Base-by-base conservation (phyloP, 108 stramenopile species). In the Craspedostauros australis region DNA sequence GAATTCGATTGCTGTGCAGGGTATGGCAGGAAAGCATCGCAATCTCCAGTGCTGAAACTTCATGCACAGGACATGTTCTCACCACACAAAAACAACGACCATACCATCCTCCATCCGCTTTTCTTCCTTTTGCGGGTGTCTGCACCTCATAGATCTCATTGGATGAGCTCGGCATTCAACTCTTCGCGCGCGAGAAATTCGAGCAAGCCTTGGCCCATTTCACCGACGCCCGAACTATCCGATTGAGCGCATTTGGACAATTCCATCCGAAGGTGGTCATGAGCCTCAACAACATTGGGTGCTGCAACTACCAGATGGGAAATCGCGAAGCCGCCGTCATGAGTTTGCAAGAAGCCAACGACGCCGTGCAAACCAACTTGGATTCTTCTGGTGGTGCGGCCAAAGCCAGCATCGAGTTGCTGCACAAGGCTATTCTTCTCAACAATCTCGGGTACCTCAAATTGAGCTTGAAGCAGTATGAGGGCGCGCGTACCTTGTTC, bases 101-200 rank as follows among this genome's bases (percentile, higher is more conserved):
- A n/a, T n/a, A n/a, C n/a, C n/a, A n/a, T 18, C 19, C 15, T 15
- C 15, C 9, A 14, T 9, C 9, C 19, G 15, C 9, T 16, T 44
- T 44, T 9, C 8, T 44, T 14, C 15, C 43, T 8, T 18, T 44
- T 18, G n/a, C 42, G 6, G 7, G 26, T 24, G 21, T 49, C 48
- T 49, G 26, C 7, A 9, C 26, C 25, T 29, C 7, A 6, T 8
- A 49, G 48, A 24, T 21, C 2, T 46, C 57, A 1, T 47, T 58
- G 16, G 54, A 73, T 38, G 72, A 73, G 37, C 27, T 73, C 25
- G 72, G 72, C 20, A 66, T 73, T 41, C 72, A 73, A 56, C 28
- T 63, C 3, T 73, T 66, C 51, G 66, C 72, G 11, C 7, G 23
- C 1, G 46, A 51, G 25, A 22, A 50, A 39, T 67, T 63, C 31